These are phyloP conservation scores for Geotrichum fermentans DNA, from an alignment of 1,139 yeast species.

Conservation along the genomic window DNA sequence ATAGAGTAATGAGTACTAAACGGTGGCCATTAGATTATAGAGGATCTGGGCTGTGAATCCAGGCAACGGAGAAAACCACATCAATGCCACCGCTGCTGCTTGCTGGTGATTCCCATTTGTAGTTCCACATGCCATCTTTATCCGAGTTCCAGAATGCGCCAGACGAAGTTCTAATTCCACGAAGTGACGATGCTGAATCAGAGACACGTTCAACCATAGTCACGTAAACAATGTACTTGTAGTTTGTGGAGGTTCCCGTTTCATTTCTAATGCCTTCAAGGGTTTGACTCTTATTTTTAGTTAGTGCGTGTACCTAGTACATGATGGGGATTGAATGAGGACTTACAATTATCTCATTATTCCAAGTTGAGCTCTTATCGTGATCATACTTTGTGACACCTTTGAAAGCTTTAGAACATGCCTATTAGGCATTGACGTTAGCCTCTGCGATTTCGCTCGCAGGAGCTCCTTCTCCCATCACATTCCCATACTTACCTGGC, in stretches of 20 bases:
- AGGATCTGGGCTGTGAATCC: slow-evolving; percentile 30
- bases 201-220: slow-evolving; percentile 28
- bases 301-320: not conserved
- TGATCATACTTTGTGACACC: slow-evolving; percentile 20
- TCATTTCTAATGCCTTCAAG: slow-evolving; percentile 22
- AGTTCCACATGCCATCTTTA: slow-evolving; percentile 38
- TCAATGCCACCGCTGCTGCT: slow-evolving; percentile 20
- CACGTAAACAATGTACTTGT: slow-evolving; percentile 34
- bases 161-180: slow-evolving; percentile 29
- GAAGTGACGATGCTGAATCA: slow-evolving; percentile 27
- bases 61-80: slow-evolving; percentile 33
- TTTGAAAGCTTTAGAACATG: slow-evolving; percentile 6
- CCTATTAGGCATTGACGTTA: too few relatives aligned
- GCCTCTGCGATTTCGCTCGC: too few relatives aligned
- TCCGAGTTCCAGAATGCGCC: slow-evolving; percentile 37
- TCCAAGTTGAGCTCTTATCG: slow-evolving; percentile 23
- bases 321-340: not conserved
- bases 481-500: too few relatives aligned
- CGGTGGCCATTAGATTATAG: slow-evolving; percentile 9
- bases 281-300: not conserved
- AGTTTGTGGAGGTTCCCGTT: slow-evolving; percentile 25
- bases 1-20: too few relatives aligned
- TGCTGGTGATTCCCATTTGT: slow-evolving; percentile 26
- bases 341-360: slow-evolving; percentile 23
- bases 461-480: too few relatives aligned